Evolutionary conservation across 257 asterid genomes (phyloP).

Genomic region (Solanum verrucosum): DNA sequence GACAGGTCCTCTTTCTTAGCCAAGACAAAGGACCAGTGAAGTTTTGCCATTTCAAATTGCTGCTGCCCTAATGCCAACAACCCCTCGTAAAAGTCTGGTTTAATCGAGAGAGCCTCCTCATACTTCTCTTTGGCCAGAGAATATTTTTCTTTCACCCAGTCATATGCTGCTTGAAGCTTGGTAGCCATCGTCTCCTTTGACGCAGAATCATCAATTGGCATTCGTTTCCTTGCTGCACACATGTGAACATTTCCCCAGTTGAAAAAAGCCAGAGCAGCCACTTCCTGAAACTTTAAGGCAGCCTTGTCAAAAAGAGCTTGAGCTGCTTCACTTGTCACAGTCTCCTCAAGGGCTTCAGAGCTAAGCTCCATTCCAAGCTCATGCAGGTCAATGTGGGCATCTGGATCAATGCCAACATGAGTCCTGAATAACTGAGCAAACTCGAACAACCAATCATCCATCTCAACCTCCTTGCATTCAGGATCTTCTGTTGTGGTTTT

Average conservation of each 20-base stretch:
- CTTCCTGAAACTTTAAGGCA: slow-evolving; percentile 75
- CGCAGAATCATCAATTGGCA: slow-evolving; percentile 68
- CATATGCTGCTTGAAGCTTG: slow-evolving; percentile 66
- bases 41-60: slow-evolving; percentile 97
- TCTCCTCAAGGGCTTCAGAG: slow-evolving; percentile 86
- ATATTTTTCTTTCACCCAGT: slow-evolving; percentile 75
- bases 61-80: slow-evolving; percentile 77
- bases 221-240: slow-evolving; percentile 87
- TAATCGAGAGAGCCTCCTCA: slow-evolving; percentile 63
- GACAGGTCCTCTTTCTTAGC: slow-evolving; percentile 66
- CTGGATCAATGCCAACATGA: slow-evolving; percentile 86
- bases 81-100: slow-evolving; percentile 86
- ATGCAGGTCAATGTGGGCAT: slow-evolving; percentile 82
- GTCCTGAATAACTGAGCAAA: slow-evolving; percentile 86
- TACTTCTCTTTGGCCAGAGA: slow-evolving; percentile 65
- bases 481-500: slow-evolving; percentile 45
- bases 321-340: slow-evolving; percentile 78
- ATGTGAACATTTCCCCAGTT: slow-evolving; percentile 98
- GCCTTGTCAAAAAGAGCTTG: slow-evolving; percentile 76
- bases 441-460: slow-evolving; percentile 93
- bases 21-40: slow-evolving; percentile 73
- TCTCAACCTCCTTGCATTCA: slow-evolving; percentile 80
- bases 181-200: slow-evolving; percentile 45
- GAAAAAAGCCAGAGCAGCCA: slow-evolving; percentile 85
- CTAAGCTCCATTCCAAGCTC: slow-evolving; percentile 93